Evolutionary conservation across 805 yeast genomes (phyloP).

Genomic region (Metschnikowia cerradonensis): DNA sequence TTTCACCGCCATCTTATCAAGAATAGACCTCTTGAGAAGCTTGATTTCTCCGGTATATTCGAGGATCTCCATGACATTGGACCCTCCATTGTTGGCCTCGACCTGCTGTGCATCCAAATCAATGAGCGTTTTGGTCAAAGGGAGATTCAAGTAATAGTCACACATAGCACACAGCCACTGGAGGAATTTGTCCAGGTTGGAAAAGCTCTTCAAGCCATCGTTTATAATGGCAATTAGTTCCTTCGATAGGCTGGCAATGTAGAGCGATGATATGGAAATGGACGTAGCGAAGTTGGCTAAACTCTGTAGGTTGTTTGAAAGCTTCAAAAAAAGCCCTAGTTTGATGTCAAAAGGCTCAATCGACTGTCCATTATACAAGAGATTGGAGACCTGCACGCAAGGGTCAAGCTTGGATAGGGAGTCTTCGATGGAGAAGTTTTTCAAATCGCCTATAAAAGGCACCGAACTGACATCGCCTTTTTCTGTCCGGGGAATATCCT

Average conservation of each 20-base stretch:
- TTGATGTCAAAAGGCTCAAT: conserved; percentile 10
- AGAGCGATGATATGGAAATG: conserved; percentile 39
- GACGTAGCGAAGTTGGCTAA: conserved; percentile 35
- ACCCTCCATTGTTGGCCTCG: conserved; percentile 14
- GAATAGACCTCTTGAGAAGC: conserved; percentile 41
- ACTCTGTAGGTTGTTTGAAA: conserved; percentile 32
- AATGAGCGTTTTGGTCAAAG: conserved; percentile 21
- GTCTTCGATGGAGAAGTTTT: conserved; percentile 9
- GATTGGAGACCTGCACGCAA: conserved; percentile 6
- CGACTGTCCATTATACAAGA: conserved; percentile 6
- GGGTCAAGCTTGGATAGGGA: conserved; percentile 4
- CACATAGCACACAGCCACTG: conserved; percentile 42
- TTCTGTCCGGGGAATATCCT: background rate
- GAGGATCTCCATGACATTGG: conserved; percentile 20
- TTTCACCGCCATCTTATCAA: conserved; percentile 9
- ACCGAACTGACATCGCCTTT: background rate
- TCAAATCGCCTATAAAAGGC: conserved; percentile 3
- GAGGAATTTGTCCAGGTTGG: conserved; percentile 17
- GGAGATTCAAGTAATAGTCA: conserved; percentile 36
- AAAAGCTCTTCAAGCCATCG: conserved; percentile 26
- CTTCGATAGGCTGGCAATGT: conserved; percentile 37
- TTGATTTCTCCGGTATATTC: conserved; percentile 49
- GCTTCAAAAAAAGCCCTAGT: conserved; percentile 31
- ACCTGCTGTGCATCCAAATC: conserved; percentile 18
- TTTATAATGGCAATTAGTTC: conserved; percentile 37